Evolutionary conservation across 2,329 filamentous ascomycete genomes (phyloP).

Genomic region (Knoxdaviesia capensis): DNA sequence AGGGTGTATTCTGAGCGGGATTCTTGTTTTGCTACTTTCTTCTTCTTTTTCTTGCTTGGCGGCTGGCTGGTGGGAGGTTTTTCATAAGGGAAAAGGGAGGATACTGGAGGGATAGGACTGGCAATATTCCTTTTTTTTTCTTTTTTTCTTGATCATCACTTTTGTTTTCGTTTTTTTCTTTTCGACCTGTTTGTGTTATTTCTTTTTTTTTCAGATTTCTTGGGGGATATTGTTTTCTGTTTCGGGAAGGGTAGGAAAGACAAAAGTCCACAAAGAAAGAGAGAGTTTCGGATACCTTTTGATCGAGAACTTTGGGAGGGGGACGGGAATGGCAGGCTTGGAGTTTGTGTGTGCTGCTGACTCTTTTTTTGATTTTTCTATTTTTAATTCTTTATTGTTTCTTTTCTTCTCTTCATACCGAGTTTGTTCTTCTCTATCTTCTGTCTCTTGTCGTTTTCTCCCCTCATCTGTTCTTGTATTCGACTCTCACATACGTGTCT

Average conservation of each 20-base stretch:
- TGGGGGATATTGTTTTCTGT: not conserved
- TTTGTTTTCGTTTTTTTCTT: slow-evolving; percentile 4
- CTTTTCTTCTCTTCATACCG: slow-evolving; percentile 2
- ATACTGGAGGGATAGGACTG: slow-evolving; percentile 1
- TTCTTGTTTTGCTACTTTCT: not conserved
- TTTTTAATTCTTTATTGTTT: slow-evolving; percentile 5
- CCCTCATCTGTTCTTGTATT: slow-evolving; percentile 1
- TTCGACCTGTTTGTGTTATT: slow-evolving; percentile 7
- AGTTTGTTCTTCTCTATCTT: slow-evolving; percentile 1
- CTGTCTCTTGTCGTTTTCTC: slow-evolving; percentile 1
- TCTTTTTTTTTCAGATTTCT: slow-evolving; percentile 6
- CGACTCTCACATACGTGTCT: not conserved
- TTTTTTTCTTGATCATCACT: slow-evolving; percentile 5
- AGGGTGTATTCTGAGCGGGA: slow-evolving; percentile 5
- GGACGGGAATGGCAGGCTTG: no score
- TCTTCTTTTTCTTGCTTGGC: slow-evolving; percentile 1
- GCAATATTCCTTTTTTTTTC: slow-evolving; percentile 6
- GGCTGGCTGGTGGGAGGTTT: not conserved
- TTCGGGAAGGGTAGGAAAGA: no score
- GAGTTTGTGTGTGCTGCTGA: not conserved
- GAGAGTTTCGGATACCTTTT: no score
- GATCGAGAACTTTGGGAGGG: no score
- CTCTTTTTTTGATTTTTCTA: slow-evolving; percentile 4
- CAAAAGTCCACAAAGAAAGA: no score
- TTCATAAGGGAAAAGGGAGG: slow-evolving; percentile 1